Evolutionary conservation across 2,329 filamentous ascomycete genomes (phyloP).

Genomic region (Fusarium odoratissimum): DNA sequence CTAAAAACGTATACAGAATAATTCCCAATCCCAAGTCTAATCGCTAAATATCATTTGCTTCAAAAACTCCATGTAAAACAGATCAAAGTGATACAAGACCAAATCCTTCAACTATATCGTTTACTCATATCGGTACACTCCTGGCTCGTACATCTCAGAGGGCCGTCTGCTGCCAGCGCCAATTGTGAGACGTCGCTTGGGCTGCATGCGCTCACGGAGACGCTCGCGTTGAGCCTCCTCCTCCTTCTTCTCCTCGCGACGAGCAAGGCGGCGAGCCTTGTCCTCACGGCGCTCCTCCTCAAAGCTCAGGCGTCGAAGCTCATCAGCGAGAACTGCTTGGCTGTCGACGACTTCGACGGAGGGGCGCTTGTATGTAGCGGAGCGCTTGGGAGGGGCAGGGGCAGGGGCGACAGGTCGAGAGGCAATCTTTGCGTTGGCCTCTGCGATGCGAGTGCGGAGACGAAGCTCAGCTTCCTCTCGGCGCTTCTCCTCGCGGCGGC

Average conservation of each 20-base stretch:
- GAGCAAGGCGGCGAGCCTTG: conserved; percentile 43
- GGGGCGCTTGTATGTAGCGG: conserved; percentile 40
- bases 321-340: conserved; percentile 51
- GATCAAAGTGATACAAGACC: conserved; percentile 38
- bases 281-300: conserved; percentile 49
- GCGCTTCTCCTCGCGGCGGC: conserved; percentile 44
- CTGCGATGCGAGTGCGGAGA: conserved; percentile 51
- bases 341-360: conserved; percentile 40
- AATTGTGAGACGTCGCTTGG: conserved; percentile 52
- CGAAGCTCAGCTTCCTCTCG: conserved; percentile 45
- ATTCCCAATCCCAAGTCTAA: conserved; percentile 14
- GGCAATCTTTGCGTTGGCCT: conserved; percentile 57
- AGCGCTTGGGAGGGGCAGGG: conserved; percentile 38
- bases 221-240: conserved; percentile 55
- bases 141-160: conserved; percentile 53
- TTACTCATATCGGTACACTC: conserved; percentile 56
- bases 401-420: conserved; percentile 51
- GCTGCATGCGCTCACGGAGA: conserved; percentile 56
- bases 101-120: conserved; percentile 14
- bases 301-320: conserved; percentile 49
- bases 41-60: conserved; percentile 30
- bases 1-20: conserved; percentile 6
- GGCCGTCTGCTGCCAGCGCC: conserved; percentile 52
- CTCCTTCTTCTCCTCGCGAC: conserved; percentile 48
- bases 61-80: conserved; percentile 19